Evolutionary conservation across 2,329 filamentous ascomycete species (phyloP), one percentile per base, ranked within the genome.

Genomic region (Trichocomaceae sp.): DNA sequence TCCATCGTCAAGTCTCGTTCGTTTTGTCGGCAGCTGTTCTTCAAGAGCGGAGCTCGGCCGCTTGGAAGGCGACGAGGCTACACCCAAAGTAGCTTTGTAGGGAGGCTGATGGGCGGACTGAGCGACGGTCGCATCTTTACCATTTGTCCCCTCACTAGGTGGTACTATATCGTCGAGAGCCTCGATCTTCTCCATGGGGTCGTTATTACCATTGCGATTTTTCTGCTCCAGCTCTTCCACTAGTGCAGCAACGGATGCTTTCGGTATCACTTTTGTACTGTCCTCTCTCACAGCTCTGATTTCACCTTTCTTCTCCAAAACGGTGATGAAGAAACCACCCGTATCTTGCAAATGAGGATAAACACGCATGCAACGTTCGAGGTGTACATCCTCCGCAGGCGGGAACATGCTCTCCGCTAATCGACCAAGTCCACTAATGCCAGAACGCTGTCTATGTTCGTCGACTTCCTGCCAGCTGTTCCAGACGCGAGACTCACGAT

Each of bases 301-400:
- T 61, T 96, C 93, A 23, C 83, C 81, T 69, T 86, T 85, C 79
- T 99, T 99, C 76, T 96, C 88, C 17, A 99, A 75, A 0, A 96
- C 91, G 0, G 90, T 87, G 68, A 99, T 96, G 76, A 99, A 99
- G 79, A 99, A 99, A 20, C 87, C 92, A 54, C 93, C 93, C 2
- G 93, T 99, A 64, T 99, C 90, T 72, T 99, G 93, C 67, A 90
- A 81, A 71, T 99, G 93, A 33, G 91, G 88, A 70, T 97, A 99
- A 6, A 99, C 85, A 59, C 93, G 83, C 80, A 97, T 91, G 72
- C 92, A 96, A 57, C 87, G 83, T 64, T 96, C 88, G 17, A 97
- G 80, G 15, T 90, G 90, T 22, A 96, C 78, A 35, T 72, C 81
- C 66, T 71, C 81, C 41, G 69, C 72, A 0, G 82, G 79, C 5